phyloP scores from a whole-genome alignment of 2,329 filamentous ascomycete genomes.

The Fusarium xyrophilum region DNA sequence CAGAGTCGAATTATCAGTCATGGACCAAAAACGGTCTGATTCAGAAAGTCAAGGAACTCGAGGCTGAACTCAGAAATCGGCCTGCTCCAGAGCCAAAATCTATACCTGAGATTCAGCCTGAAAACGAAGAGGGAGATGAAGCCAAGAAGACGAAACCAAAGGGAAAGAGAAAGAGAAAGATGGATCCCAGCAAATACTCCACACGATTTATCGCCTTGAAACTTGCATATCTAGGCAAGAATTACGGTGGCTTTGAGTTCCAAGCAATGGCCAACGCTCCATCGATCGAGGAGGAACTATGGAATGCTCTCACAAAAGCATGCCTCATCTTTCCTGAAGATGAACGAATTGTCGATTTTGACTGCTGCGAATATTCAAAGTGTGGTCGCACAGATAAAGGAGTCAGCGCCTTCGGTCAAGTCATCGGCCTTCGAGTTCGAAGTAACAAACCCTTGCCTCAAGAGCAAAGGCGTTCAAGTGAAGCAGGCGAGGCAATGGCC shows the following conservation, averaged over 20 bases:
- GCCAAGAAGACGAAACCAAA: slow-evolving; percentile 48
- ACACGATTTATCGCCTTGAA: slow-evolving; percentile 90
- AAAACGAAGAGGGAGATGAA: slow-evolving; percentile 2
- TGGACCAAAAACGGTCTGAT: slow-evolving; percentile 76
- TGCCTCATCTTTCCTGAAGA: slow-evolving; percentile 78
- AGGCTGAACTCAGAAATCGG: slow-evolving; percentile 66
- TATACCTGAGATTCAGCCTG: neutral
- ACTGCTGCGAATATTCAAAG: slow-evolving; percentile 89
- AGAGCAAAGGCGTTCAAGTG: slow-evolving; percentile 34
- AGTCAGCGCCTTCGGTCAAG: slow-evolving; percentile 96
- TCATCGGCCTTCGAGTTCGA: slow-evolving; percentile 81
- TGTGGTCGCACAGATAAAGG: slow-evolving; percentile 92
- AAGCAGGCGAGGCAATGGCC: slow-evolving; percentile 36
- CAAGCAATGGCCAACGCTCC: slow-evolving; percentile 74
- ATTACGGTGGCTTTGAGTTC: slow-evolving; percentile 93
- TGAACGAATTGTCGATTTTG: slow-evolving; percentile 74
- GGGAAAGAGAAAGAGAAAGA: slow-evolving; percentile 58
- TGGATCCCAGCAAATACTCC: slow-evolving; percentile 82
- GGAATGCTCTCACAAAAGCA: slow-evolving; percentile 85
- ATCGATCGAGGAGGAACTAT: slow-evolving; percentile 91
- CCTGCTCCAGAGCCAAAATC: slow-evolving; percentile 38
- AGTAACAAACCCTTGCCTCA: slow-evolving; percentile 72
- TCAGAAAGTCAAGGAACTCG: slow-evolving; percentile 70
- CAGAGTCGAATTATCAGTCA: slow-evolving; percentile 60
- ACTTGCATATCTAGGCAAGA: slow-evolving; percentile 88